Base-by-base conservation (phyloP, 2,329 filamentous ascomycete genomes). In the Didymella arachidicola region DNA sequence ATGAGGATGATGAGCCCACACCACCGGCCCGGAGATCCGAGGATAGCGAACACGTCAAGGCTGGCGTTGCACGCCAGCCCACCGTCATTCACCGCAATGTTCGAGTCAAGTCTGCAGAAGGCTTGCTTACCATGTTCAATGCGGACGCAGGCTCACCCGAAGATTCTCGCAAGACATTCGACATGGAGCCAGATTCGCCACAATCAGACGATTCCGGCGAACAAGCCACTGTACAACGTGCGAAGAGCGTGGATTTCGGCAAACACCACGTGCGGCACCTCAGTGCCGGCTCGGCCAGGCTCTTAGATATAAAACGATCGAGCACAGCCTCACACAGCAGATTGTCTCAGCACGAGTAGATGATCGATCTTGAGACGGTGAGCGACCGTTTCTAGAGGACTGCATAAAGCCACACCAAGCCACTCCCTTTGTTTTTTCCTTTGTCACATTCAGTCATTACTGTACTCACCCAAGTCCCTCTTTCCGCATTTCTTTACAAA, bases 201-300 rank as follows among this genome's bases (percentile, higher is more conserved):
- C 65, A 67, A 16, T 72, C 68, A 36, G 67, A 76, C n/a, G 62
- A 62, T 42, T 59, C 51, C 4, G 46, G 19, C 7, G 66, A 76
- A 65, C 64, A 72, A 18, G 59, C 65, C 22, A 55, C 64, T 29
- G 53, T 87, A 27, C 85, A 87, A 67, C 87, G 89, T 66, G 91
- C 92, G 27, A 88, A 83, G 50, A 94, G 89, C 75, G 81, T 94
- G 57, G 86, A 89, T 60, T 81, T 90, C 48, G 85, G 86, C 57
- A 86, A 82, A 68, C 81, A 83, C 10, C 90, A 93, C 67, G 85
- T 81, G 19, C 84, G 89, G 53, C 89, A 89, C 63, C 87, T 93
- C 69, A 93, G 90, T 70, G 89, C 90, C 43, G 91, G 91, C 48
- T 93, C 89, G 70, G 90, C 90, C 11, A 90, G 87, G 76, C 77